phyloP scores from a whole-genome alignment of 331 rosid species.

The Rosa hybrid region DNA sequence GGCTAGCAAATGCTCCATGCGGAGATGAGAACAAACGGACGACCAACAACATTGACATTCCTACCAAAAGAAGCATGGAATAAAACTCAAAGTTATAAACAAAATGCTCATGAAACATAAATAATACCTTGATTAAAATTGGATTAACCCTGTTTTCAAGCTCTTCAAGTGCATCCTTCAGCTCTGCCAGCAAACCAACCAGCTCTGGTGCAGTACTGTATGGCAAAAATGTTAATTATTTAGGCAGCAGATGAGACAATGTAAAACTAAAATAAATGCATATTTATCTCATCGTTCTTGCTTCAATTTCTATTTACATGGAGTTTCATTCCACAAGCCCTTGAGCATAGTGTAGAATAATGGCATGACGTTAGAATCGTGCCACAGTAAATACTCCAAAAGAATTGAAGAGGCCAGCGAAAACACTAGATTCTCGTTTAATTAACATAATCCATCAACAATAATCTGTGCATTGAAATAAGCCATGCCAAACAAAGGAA shows the following conservation, averaged over 20 bases:
- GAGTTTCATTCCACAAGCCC: too few relatives aligned
- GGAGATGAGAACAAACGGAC: not conserved
- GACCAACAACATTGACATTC: not conserved
- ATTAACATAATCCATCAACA: too few relatives aligned
- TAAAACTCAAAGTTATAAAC: not conserved
- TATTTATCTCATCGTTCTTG: not conserved
- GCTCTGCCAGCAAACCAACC: slow-evolving; percentile 74
- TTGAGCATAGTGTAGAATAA: too few relatives aligned
- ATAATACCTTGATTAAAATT: slow-evolving; percentile 64
- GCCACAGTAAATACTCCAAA: too few relatives aligned
- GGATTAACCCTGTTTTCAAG: slow-evolving; percentile 77
- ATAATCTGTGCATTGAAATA: too few relatives aligned
- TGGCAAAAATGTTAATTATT: slow-evolving; percentile 23
- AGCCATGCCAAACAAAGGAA: too few relatives aligned
- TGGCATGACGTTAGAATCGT: too few relatives aligned
- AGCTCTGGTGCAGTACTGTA: slow-evolving; percentile 88
- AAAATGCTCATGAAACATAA: not conserved
- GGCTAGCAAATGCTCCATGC: not conserved
- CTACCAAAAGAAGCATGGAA: not conserved
- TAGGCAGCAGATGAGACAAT: not conserved
- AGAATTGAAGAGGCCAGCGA: too few relatives aligned
- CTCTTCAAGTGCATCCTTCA: slow-evolving; percentile 63
- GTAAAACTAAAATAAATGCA: not conserved
- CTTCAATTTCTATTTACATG: too few relatives aligned
- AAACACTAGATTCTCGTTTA: too few relatives aligned